Evolutionary conservation across 768 basidiomycete genomes (phyloP), one percentile per base, ranked within the genome.

Genomic region (Tubosaeta sp.): DNA sequence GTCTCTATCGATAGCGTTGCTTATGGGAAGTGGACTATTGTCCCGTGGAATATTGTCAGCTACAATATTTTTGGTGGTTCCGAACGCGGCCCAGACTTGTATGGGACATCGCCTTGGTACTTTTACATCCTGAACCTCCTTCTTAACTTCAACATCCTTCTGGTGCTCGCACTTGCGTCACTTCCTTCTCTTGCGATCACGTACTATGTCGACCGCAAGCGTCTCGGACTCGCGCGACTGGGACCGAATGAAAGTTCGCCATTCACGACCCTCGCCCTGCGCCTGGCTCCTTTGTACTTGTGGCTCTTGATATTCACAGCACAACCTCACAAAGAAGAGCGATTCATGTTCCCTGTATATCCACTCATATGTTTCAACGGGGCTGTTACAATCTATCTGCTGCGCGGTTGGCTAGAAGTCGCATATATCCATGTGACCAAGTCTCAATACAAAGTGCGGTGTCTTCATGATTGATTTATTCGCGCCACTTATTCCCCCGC

Each of bases 301-400:
- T 98, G 96, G 95, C 60, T 86, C 41, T 79, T 69, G 1, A 86
- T 96, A 54, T 71, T 99, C 57, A 83, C 82, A 4, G 58, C 75
- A 3, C 95, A 98, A 70, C 73, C 87, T 1, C 96, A 99, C 71
- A 99, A 99, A 71, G 96, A 99, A 69, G 96, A 99, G 65, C 79
- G 96, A n/a, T 99, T 99, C 73, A 88, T 97, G 84, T 98, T 86
- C 69, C 95, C 96, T 1, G 86, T 82, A 2, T 98, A 95, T 66
- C 89, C 92, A 2, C 68, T 98, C 29, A 69, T 98, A 42, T 92
- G 91, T 63, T 92, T 98, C 72, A 97, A 97, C 63, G 95, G 94
- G 1, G 90, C 92, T 4, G 84, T 94, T n/a, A 77, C 85, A 12
- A 56, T 95, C 11, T 97, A 90, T 66, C 76, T 99, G 38, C 59